Conservation (phyloP, 768 basidiomycete genomes). For the Mycena belliarum region DNA sequence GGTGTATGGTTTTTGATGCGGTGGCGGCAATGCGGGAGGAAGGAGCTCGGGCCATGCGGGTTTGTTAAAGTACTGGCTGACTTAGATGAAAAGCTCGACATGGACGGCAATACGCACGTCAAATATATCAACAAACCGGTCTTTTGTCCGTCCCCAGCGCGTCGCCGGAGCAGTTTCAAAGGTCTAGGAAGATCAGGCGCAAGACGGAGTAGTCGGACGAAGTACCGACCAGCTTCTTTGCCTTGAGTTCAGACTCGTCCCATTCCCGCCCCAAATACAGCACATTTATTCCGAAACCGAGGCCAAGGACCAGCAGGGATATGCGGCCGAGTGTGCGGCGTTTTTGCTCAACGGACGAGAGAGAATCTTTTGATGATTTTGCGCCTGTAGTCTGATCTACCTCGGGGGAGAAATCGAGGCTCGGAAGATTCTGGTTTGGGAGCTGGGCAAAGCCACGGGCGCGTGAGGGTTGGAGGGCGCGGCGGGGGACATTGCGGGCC, state of each 20-base stretch:
- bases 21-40: constrained; percentile 80
- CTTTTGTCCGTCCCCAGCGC: constrained; percentile 63
- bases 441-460: constrained; percentile 14
- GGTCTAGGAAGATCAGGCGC: constrained; percentile 39
- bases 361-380: constrained; percentile 71
- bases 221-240: constrained; percentile 58
- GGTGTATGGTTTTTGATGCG: constrained; percentile 89
- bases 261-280: constrained; percentile 79
- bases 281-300: constrained; percentile 57
- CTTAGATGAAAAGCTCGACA: background rate
- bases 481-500: constrained; percentile 15
- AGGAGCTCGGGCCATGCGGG: constrained; percentile 92
- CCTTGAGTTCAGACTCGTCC: constrained; percentile 69
- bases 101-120: constrained; percentile 49
- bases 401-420: constrained; percentile 64
- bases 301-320: constrained; percentile 51
- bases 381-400: constrained; percentile 68
- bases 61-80: constrained; percentile 81
- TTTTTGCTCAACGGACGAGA: constrained; percentile 77
- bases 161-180: constrained; percentile 60
- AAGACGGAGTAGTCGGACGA: background rate
- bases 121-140: constrained; percentile 65
- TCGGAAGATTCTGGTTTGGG: constrained; percentile 38
- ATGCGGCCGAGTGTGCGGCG: constrained; percentile 58
- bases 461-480: constrained; percentile 3